These are phyloP conservation scores for Trapa incisa DNA, from an alignment of 345 rosid genomes.

Conservation along the genomic window DNA sequence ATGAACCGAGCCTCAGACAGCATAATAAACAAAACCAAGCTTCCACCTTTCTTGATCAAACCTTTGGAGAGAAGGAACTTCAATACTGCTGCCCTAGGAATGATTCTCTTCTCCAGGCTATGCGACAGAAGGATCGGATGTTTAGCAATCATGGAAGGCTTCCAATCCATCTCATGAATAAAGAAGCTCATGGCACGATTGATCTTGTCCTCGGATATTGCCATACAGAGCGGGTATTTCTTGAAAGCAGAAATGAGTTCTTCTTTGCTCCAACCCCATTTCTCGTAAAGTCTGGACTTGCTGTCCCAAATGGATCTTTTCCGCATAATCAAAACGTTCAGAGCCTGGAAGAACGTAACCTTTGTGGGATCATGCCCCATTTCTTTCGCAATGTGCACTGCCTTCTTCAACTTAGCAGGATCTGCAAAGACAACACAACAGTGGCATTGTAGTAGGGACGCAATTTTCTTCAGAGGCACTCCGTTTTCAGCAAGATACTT, in stretches of 20 bases:
- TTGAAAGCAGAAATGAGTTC: conserved; percentile 13
- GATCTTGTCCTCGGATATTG: conserved; percentile 17
- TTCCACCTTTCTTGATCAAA: neutral
- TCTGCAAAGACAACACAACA: neutral
- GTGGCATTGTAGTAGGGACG: neutral
- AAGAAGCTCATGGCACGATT: conserved; percentile 10
- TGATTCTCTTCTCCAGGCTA: conserved; percentile 23
- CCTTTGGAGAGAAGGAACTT: conserved; percentile 8
- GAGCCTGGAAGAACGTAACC: conserved; percentile 10
- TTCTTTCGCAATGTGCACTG: neutral
- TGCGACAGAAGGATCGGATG: neutral
- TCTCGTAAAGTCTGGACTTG: conserved; percentile 1
- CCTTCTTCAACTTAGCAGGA: neutral
- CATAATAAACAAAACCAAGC: neutral
- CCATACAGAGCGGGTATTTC: conserved; percentile 13
- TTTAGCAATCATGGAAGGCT: conserved; percentile 5
- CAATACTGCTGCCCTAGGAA: conserved; percentile 20
- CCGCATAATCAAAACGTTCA: neutral
- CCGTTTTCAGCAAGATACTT: neutral
- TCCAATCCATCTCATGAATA: conserved; percentile 17
- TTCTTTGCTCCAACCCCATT: conserved; percentile 17
- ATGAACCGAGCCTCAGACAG: neutral
- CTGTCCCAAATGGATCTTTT: conserved; percentile 10
- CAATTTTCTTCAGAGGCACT: neutral
- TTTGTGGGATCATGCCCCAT: conserved; percentile 15